These are phyloP conservation scores for Pluteus cervinus DNA, from an alignment of 768 basidiomycete species.

Conservation along the genomic window DNA sequence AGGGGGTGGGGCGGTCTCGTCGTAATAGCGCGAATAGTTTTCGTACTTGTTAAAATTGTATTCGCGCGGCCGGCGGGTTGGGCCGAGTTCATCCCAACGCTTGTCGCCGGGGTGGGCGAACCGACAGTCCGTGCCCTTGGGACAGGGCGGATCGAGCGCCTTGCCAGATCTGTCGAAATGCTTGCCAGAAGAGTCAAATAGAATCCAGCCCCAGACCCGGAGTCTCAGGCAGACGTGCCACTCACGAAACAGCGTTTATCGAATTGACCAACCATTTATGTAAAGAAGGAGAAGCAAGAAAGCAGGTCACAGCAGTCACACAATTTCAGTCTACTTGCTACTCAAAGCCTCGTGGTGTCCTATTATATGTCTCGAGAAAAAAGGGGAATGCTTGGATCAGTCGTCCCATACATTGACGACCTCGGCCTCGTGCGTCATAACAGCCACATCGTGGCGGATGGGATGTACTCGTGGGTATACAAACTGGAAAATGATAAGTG, in stretches of 20 bases:
- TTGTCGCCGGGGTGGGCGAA: constrained; percentile 24
- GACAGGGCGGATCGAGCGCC: constrained; percentile 8
- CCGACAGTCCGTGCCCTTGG: constrained; percentile 8
- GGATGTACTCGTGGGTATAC: constrained; percentile 80
- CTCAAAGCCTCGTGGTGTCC: neutral
- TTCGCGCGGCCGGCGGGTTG: constrained; percentile 6
- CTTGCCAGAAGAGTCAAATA: no score
- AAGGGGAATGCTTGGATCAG: constrained; percentile 9
- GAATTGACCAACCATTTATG: no score
- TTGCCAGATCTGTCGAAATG: constrained; percentile 14
- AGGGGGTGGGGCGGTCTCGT: no score
- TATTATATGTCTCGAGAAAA: neutral
- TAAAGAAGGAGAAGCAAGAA: no score
- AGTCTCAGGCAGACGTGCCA: no score
- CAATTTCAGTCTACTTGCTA: no score
- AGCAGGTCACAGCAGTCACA: no score
- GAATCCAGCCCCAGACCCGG: no score
- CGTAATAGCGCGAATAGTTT: no score
- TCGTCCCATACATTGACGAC: constrained; percentile 57
- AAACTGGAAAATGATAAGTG: constrained; percentile 41
- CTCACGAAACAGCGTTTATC: no score
- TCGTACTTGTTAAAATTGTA: no score
- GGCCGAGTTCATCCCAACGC: constrained; percentile 13
- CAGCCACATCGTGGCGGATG: constrained; percentile 68
- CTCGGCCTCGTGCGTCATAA: constrained; percentile 85